Conservation (phyloP, 108 stramenopile genomes). For the Conticribra weissflogii region DNA sequence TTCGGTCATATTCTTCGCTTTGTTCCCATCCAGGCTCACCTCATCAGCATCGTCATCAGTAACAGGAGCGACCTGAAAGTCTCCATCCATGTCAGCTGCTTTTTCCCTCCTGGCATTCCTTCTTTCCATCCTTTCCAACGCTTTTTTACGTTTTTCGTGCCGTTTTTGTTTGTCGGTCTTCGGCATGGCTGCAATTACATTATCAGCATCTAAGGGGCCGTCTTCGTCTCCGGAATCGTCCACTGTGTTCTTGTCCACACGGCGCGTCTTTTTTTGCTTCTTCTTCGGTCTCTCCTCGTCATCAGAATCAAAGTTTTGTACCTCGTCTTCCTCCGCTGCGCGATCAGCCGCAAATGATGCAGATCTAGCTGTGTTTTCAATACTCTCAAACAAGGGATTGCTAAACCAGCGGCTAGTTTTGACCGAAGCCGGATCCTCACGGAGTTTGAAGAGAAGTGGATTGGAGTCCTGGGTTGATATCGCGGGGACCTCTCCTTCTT, state of each 20-base stretch:
- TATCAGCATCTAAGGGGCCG: slow-evolving; percentile 68
- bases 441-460: slow-evolving; percentile 80
- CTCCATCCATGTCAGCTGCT: slow-evolving; percentile 70
- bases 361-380: slow-evolving; percentile 74
- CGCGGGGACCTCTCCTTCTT: slow-evolving; percentile 21
- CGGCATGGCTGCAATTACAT: slow-evolving; percentile 89
- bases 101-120: slow-evolving; percentile 74
- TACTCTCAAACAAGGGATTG: slow-evolving; percentile 88
- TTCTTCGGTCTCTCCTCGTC: slow-evolving; percentile 51
- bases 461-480: no score
- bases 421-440: slow-evolving; percentile 75
- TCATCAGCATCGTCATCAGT: slow-evolving; percentile 56
- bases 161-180: slow-evolving; percentile 97
- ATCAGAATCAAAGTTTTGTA: slow-evolving; percentile 48
- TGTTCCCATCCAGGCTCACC: slow-evolving; percentile 53
- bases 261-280: slow-evolving; percentile 29
- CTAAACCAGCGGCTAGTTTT: slow-evolving; percentile 94
- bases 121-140: slow-evolving; percentile 87
- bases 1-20: slow-evolving; percentile 59
- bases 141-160: slow-evolving; percentile 93
- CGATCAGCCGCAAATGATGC: slow-evolving; percentile 49
- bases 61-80: slow-evolving; percentile 78
- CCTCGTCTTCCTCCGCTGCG: slow-evolving; percentile 33
- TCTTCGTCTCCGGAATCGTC: slow-evolving; percentile 47
- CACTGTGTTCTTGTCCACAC: slow-evolving; percentile 20